Conservation (phyloP, 257 asterid species). For the Nicotiana attenuata region DNA sequence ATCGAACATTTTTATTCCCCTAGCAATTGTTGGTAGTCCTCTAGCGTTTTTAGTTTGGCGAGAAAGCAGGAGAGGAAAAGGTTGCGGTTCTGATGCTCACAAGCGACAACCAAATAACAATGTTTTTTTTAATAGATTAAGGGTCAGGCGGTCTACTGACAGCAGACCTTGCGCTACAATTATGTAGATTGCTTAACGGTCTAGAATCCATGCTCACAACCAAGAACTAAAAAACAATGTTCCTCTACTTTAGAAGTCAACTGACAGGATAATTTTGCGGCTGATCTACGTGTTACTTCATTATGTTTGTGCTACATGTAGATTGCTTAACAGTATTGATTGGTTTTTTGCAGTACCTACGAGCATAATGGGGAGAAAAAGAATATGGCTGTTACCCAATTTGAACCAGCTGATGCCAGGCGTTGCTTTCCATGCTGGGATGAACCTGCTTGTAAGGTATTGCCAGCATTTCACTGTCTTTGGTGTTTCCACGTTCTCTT, state of each 20-base stretch:
- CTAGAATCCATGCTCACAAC: background rate
- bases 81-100: background rate
- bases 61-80: background rate
- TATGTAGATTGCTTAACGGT: background rate
- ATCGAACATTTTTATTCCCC: background rate
- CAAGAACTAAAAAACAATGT: background rate
- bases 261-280: background rate
- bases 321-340: background rate
- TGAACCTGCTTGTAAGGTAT: slow-evolving; percentile 95
- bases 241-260: background rate
- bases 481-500: slow-evolving; percentile 3
- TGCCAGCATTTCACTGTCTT: background rate
- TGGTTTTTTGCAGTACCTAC: slow-evolving; percentile 51
- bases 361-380: slow-evolving; percentile 79
- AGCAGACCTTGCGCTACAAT: background rate
- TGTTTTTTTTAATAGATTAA: background rate
- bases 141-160: background rate
- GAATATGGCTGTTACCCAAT: slow-evolving; percentile 95
- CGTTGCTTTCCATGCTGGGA: slow-evolving; percentile 99
- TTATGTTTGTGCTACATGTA: background rate
- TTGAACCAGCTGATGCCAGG: slow-evolving; percentile 99
- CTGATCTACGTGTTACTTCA: background rate
- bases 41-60: background rate
- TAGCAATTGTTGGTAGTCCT: background rate
- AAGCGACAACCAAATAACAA: background rate